A percentile compares a stretch with the other conserved stretches of the same genome.
phyloP scores from a whole-genome alignment of 108 stramenopile genomes.

The Parmales sp. region DNA sequence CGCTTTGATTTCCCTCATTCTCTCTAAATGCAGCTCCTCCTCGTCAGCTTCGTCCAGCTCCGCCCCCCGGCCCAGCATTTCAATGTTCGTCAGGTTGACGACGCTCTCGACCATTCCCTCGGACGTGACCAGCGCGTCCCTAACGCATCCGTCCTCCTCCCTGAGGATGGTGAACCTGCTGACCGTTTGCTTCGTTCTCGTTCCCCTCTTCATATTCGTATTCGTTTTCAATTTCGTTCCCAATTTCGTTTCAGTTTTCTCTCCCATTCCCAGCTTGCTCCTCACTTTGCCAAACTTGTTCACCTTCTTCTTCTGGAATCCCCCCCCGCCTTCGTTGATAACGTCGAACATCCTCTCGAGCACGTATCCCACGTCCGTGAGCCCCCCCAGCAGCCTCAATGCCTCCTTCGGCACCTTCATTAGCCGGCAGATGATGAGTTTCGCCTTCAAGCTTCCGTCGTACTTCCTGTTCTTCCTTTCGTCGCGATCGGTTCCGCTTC shows the following conservation, averaged over 20 bases:
- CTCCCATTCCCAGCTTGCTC: neutral
- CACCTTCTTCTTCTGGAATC: neutral
- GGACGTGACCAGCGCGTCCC: neutral
- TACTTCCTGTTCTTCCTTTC: neutral
- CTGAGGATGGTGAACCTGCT: neutral
- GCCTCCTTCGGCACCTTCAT: neutral
- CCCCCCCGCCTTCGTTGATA: neutral
- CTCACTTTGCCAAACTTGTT: neutral
- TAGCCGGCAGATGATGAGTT: neutral
- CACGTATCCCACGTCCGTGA: neutral
- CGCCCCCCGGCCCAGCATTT: neutral
- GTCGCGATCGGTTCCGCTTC: neutral
- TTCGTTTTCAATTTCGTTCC: neutral
- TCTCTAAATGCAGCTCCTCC: no score
- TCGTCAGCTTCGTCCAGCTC: no score
- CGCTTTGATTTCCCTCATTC: neutral
- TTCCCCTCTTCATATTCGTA: neutral
- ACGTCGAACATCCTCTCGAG: slow-evolving; percentile 5
- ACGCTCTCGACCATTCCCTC: neutral
- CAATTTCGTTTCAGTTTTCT: no score
- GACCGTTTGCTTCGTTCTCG: neutral
- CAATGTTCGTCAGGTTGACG: neutral
- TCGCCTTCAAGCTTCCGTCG: neutral
- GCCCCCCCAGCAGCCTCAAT: neutral
- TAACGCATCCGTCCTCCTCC: neutral